These are phyloP conservation scores for Geosmithia flava DNA, from an alignment of 2,329 filamentous ascomycete genomes.

Conservation along the genomic window DNA sequence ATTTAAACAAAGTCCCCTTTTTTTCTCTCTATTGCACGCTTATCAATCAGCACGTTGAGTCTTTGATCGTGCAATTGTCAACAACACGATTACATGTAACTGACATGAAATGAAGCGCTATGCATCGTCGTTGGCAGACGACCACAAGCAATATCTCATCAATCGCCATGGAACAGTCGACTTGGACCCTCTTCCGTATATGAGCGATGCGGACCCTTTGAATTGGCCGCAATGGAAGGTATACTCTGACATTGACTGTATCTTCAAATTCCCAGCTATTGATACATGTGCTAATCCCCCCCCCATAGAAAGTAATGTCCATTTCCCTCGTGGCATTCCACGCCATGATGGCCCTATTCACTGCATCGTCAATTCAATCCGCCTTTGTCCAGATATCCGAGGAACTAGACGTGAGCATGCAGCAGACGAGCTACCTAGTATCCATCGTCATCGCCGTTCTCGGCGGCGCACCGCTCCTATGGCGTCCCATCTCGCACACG, in stretches of 20 bases:
- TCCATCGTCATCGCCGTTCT: constrained; percentile 18
- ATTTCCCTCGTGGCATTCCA: constrained; percentile 42
- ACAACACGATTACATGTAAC: no score
- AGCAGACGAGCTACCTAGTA: constrained; percentile 33
- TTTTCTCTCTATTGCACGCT: no score
- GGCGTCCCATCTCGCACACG: constrained; percentile 10
- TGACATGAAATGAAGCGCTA: no score
- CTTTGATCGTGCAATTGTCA: no score
- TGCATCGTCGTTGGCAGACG: background rate
- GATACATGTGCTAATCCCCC: no score
- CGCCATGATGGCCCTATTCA: constrained; percentile 44
- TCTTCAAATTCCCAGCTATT: no score
- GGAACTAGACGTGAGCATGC: constrained; percentile 34
- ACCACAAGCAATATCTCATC: constrained; percentile 5
- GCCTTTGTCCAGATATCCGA: constrained; percentile 39
- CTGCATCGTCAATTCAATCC: constrained; percentile 38
- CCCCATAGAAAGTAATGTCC: constrained; percentile 30
- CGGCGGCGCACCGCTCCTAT: no score
- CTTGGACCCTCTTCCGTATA: constrained; percentile 5
- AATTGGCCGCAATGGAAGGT: constrained; percentile 12
- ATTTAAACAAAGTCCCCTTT: no score
- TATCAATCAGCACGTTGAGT: no score
- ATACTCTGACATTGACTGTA: no score
- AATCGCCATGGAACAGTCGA: constrained; percentile 5
- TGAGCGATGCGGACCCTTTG: constrained; percentile 5